phyloP scores from a whole-genome alignment of 768 basidiomycete species.

The Lactifluus subvellereus region DNA sequence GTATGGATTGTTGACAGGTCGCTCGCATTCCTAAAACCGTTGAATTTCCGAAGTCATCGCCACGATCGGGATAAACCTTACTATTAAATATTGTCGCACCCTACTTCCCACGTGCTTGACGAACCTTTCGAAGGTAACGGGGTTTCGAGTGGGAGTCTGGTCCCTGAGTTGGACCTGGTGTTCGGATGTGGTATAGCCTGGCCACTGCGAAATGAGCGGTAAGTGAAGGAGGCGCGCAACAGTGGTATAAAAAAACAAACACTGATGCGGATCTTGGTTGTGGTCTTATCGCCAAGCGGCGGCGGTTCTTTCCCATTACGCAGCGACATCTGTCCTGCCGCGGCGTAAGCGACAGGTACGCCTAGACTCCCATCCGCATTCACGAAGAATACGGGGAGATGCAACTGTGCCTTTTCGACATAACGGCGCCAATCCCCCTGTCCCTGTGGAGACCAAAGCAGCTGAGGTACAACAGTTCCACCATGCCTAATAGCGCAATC shows the following conservation, averaged over 20 bases:
- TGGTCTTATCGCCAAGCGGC: conserved; percentile 10
- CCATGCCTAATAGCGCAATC: conserved; percentile 5
- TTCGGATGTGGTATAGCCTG: conserved; percentile 9
- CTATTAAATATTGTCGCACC: conserved; percentile 7
- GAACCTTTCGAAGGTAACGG: conserved; percentile 5
- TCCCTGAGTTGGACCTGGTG: conserved; percentile 13
- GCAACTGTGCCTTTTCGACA: conserved; percentile 11
- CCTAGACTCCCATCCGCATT: conserved; percentile 7
- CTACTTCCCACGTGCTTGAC: conserved; percentile 16
- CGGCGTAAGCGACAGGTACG: conserved; percentile 12
- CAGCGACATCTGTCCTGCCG: conserved; percentile 8
- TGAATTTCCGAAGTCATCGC: conserved; percentile 1
- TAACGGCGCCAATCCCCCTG: conserved; percentile 19
- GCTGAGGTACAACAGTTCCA: conserved; percentile 18
- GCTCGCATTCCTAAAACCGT: conserved; percentile 9
- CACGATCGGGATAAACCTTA: not conserved
- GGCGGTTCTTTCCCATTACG: not conserved
- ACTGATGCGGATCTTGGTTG: conserved; percentile 8
- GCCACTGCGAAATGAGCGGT: conserved; percentile 11
- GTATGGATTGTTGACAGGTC: not conserved
- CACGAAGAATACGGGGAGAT: conserved; percentile 16
- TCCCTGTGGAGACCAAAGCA: conserved; percentile 14
- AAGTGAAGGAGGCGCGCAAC: not conserved
- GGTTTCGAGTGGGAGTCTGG: not conserved
- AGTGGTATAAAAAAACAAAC: not conserved